These are phyloP conservation scores for Serendipita sp. DNA, from an alignment of 768 basidiomycete species.

Conservation along the genomic window DNA sequence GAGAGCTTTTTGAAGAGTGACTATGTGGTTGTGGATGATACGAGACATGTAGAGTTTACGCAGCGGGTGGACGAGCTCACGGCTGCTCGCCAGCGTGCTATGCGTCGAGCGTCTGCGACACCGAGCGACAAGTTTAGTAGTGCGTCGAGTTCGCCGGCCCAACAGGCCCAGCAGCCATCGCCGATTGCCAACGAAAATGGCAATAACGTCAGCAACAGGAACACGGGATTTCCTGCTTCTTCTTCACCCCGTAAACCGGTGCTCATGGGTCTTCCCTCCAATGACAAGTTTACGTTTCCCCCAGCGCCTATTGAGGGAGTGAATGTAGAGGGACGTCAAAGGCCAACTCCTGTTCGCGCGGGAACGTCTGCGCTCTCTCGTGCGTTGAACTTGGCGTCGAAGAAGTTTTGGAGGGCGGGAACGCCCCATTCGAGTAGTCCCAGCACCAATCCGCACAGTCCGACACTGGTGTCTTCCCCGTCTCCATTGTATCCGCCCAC, in stretches of 20 bases:
- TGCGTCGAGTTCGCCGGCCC: background rate
- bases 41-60: slow-evolving; percentile 80
- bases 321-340: too few species aligned
- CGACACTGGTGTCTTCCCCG: slow-evolving; percentile 24
- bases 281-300: slow-evolving; percentile 9
- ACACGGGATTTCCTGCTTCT: too few species aligned
- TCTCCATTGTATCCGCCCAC: slow-evolving; percentile 17
- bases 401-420: slow-evolving; percentile 51
- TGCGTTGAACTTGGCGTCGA: slow-evolving; percentile 64
- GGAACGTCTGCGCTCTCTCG: slow-evolving; percentile 63
- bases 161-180: slow-evolving; percentile 2
- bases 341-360: background rate
- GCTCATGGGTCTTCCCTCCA: background rate
- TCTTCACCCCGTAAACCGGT: background rate
- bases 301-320: slow-evolving; percentile 5
- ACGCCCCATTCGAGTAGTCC: slow-evolving; percentile 29
- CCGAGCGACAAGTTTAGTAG: slow-evolving; percentile 33
- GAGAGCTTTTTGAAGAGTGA: slow-evolving; percentile 35
- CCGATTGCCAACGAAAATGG: too few species aligned
- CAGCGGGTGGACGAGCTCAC: slow-evolving; percentile 75
- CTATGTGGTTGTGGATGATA: slow-evolving; percentile 89
- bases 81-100: slow-evolving; percentile 34
- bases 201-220: slow-evolving; percentile 7
- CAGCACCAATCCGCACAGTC: slow-evolving; percentile 38
- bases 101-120: slow-evolving; percentile 29